A percentile compares a stretch with the other conserved stretches of the same genome.
phyloP scores from a whole-genome alignment of 2,329 filamentous ascomycete genomes.

The Ceratocystis cacaofunesta region DNA sequence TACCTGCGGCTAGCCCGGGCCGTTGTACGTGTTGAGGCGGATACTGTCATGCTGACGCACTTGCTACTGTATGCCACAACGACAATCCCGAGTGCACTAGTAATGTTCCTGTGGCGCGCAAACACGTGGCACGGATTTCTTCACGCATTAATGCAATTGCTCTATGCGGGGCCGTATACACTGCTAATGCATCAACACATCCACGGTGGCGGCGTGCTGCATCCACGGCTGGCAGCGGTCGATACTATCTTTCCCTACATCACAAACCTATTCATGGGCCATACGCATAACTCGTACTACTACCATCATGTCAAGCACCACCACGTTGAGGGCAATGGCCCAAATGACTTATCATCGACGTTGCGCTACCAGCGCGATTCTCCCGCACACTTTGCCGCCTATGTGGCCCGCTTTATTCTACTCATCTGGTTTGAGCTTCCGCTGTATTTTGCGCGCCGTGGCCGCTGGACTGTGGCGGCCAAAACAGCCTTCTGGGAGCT shows the following conservation, averaged over 20 bases:
- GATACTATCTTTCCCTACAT: slow-evolving; percentile 59
- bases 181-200: slow-evolving; percentile 78
- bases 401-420: slow-evolving; percentile 58
- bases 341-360: slow-evolving; percentile 44
- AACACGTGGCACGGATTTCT: slow-evolving; percentile 50
- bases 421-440: slow-evolving; percentile 63
- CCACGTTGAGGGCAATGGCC: slow-evolving; percentile 35
- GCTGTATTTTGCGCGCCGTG: slow-evolving; percentile 53
- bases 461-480: slow-evolving; percentile 38
- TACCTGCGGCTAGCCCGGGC: slow-evolving; percentile 42
- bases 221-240: slow-evolving; percentile 37
- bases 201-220: slow-evolving; percentile 56
- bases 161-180: slow-evolving; percentile 59
- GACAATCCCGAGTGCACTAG: slow-evolving; percentile 51
- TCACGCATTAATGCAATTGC: slow-evolving; percentile 51
- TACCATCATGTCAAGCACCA: slow-evolving; percentile 81
- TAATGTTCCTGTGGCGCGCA: slow-evolving; percentile 37
- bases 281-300: slow-evolving; percentile 75
- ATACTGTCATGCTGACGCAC: slow-evolving; percentile 67
- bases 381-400: slow-evolving; percentile 50
- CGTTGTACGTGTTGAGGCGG: slow-evolving; percentile 50
- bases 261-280: slow-evolving; percentile 61
- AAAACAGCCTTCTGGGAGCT: slow-evolving; percentile 49
- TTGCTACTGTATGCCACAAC: slow-evolving; percentile 57
- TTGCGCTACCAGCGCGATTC: slow-evolving; percentile 62